Evolutionary conservation across 1,284 basidiomycete genomes (phyloP).

Genomic region (Ustilago esculenta): DNA sequence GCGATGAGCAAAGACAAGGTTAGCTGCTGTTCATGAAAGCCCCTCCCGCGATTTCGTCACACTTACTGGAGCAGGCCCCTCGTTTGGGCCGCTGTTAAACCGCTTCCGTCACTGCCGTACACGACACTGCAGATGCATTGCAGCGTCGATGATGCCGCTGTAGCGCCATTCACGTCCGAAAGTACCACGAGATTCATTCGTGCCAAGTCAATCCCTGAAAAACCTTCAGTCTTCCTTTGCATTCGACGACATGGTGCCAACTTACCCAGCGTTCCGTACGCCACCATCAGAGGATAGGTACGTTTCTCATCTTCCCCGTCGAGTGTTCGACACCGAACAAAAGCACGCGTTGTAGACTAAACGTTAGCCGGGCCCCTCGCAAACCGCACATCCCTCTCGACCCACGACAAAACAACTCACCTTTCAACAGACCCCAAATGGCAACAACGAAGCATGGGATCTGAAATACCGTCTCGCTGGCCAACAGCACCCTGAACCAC

Average conservation of each 20-base stretch:
- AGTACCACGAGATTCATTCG: too few relatives aligned
- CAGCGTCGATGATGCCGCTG: conserved; percentile 42
- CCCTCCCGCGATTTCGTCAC: too few relatives aligned
- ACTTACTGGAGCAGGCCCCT: conserved; percentile 39
- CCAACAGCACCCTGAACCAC: conserved; percentile 50
- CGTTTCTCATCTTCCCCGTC: conserved; percentile 41
- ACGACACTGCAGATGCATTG: conserved; percentile 48
- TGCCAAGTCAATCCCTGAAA: too few relatives aligned
- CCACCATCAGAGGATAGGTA: conserved; percentile 49
- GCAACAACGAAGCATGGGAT: conserved; percentile 46
- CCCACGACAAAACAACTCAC: conserved; percentile 21
- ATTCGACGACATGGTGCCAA: too few relatives aligned
- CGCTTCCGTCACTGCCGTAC: conserved; percentile 26
- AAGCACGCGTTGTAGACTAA: too few relatives aligned
- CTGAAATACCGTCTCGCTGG: conserved; percentile 47
- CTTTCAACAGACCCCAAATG: conserved; percentile 34
- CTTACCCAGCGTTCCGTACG: conserved; percentile 50
- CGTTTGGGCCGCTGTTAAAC: conserved; percentile 12
- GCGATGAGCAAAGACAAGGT: background rate
- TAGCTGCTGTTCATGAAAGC: too few relatives aligned
- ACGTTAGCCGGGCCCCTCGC: background rate
- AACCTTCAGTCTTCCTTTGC: too few relatives aligned
- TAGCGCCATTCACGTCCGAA: background rate
- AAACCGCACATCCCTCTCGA: too few relatives aligned
- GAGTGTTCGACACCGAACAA: background rate